These are phyloP conservation scores for Fusarium lateritium DNA, from an alignment of 2,329 filamentous ascomycete genomes.

Conservation along the genomic window DNA sequence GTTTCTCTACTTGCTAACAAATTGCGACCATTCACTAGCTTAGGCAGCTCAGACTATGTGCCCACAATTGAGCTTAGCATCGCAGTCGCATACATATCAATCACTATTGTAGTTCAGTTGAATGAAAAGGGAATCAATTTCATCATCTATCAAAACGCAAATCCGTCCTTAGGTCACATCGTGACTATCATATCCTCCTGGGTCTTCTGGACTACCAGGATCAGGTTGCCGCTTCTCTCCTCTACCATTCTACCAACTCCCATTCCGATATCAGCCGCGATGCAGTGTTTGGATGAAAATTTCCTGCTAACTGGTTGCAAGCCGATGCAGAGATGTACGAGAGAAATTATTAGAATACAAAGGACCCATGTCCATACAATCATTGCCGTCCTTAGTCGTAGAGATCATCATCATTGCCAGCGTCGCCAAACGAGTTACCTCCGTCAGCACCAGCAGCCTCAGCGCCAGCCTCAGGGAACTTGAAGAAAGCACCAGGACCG, in stretches of 20 bases:
- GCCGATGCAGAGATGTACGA: slow-evolving; percentile 55
- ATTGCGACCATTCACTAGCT: no score
- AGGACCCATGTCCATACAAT: slow-evolving; percentile 46
- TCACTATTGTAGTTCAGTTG: slow-evolving; percentile 6
- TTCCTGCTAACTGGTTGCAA: slow-evolving; percentile 32
- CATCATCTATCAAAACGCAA: slow-evolving; percentile 52
- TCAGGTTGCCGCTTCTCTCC: slow-evolving; percentile 38
- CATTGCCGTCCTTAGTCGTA: slow-evolving; percentile 79
- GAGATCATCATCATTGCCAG: slow-evolving; percentile 95
- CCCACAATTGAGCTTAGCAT: no score
- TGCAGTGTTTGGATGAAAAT: slow-evolving; percentile 47
- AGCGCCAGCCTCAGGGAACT: slow-evolving; percentile 83
- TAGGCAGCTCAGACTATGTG: no score
- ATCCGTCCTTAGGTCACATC: slow-evolving; percentile 38
- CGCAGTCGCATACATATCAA: no score
- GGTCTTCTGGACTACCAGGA: slow-evolving; percentile 27
- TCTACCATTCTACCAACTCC: slow-evolving; percentile 57
- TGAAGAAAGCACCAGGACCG: slow-evolving; percentile 96
- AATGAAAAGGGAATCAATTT: slow-evolving; percentile 51
- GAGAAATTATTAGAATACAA: slow-evolving; percentile 66
- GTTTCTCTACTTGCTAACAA: no score
- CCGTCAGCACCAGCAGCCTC: slow-evolving; percentile 74
- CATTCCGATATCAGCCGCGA: slow-evolving; percentile 49
- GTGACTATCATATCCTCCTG: slow-evolving; percentile 27
- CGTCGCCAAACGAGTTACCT: slow-evolving; percentile 81